A percentile compares a stretch with the other conserved stretches of the same genome.
phyloP scores from a whole-genome alignment of 2,329 filamentous ascomycete species.

The Rhytidhysteron rufulum region DNA sequence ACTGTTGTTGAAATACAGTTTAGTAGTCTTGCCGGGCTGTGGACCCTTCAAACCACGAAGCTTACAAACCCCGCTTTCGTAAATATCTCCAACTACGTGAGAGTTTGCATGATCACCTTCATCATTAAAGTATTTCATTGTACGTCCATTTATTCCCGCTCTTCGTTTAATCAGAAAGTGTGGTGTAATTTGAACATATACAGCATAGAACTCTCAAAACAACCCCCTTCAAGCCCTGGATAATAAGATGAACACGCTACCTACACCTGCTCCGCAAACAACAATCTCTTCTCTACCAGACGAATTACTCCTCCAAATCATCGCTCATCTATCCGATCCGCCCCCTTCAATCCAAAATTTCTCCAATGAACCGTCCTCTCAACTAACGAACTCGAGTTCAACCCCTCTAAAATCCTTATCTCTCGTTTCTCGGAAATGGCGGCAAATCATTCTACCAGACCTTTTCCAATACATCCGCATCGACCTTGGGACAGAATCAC shows the following conservation, averaged over 20 bases:
- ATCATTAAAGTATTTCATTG: no score
- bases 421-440: conserved; percentile 27
- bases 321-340: conserved; percentile 23
- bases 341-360: conserved; percentile 32
- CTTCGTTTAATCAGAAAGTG: no score
- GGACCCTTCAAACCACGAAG: no score
- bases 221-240: not conserved
- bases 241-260: not conserved
- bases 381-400: conserved; percentile 18
- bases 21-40: no score
- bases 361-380: conserved; percentile 24
- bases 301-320: conserved; percentile 33
- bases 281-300: conserved; percentile 29
- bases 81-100: no score
- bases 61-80: no score
- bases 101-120: no score
- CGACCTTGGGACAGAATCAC: conserved; percentile 20
- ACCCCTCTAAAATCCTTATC: conserved; percentile 29
- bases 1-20: no score
- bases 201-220: no score
- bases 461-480: conserved; percentile 30
- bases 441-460: conserved; percentile 26
- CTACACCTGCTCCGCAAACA: not conserved
- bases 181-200: no score
- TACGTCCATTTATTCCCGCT: no score